Conservation (phyloP, 345 rosid species). For the Luvunga scandens region DNA sequence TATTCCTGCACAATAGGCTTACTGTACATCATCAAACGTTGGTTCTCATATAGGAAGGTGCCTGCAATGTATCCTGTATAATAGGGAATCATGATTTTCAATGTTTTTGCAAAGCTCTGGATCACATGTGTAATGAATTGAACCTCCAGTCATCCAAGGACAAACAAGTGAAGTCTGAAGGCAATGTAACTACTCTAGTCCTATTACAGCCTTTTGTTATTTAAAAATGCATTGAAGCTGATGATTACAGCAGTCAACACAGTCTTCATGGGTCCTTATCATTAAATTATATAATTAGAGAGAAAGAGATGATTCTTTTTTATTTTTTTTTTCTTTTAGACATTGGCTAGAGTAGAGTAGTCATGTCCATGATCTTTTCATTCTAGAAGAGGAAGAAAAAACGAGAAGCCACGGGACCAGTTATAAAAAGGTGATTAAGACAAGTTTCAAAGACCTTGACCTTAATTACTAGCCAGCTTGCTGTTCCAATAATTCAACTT, state of each 20-base stretch:
- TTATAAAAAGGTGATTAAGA: conserved; percentile 9
- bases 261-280: not conserved
- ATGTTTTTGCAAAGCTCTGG: no score
- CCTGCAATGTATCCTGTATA: not conserved
- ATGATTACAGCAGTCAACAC: not conserved
- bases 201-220: not conserved
- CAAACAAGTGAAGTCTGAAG: no score
- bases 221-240: not conserved
- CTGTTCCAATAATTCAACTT: conserved; percentile 6
- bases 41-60: not conserved
- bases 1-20: not conserved
- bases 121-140: no score
- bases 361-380: not conserved
- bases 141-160: no score
- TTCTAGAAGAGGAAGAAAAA: conserved; percentile 13
- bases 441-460: conserved; percentile 15
- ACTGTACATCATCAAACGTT: not conserved
- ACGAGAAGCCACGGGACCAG: not conserved
- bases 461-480: not conserved
- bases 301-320: not conserved
- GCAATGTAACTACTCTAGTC: not conserved
- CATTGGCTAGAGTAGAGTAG: not conserved
- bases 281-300: not conserved
- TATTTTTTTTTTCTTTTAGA: no score
- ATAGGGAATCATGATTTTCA: not conserved